These are phyloP conservation scores for Violaceomyces palustris DNA, from an alignment of 1,284 basidiomycete species.

Conservation along the genomic window DNA sequence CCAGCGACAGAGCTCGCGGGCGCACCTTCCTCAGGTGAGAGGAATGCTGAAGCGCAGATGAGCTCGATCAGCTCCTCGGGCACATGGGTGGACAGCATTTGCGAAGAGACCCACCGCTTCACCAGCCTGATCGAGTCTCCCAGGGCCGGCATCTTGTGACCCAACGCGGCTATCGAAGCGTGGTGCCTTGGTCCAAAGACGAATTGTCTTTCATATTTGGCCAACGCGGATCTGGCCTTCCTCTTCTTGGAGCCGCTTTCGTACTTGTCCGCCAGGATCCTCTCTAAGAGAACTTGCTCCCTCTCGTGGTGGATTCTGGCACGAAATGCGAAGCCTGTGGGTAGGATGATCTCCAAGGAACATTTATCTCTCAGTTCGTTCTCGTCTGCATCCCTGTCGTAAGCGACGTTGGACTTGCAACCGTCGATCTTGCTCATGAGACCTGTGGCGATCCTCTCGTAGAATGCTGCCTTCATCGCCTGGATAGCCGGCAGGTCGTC, in stretches of 20 bases:
- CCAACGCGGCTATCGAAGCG: slow-evolving; percentile 71
- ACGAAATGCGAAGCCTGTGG: slow-evolving; percentile 80
- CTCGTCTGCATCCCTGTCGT: slow-evolving; percentile 56
- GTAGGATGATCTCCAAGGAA: slow-evolving; percentile 70
- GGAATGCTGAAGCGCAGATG: slow-evolving; percentile 65
- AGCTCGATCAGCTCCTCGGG: slow-evolving; percentile 77
- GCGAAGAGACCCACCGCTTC: slow-evolving; percentile 86
- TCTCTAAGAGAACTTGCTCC: slow-evolving; percentile 73
- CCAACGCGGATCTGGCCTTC: slow-evolving; percentile 64
- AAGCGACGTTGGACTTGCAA: slow-evolving; percentile 30
- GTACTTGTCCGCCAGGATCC: slow-evolving; percentile 57
- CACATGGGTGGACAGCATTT: slow-evolving; percentile 72
- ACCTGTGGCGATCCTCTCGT: slow-evolving; percentile 40
- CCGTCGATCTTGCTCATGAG: slow-evolving; percentile 26
- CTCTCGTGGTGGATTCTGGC: slow-evolving; percentile 81
- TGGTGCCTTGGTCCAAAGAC: slow-evolving; percentile 78
- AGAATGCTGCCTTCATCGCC: slow-evolving; percentile 87
- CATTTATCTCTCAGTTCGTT: slow-evolving; percentile 62
- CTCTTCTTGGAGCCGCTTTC: slow-evolving; percentile 54
- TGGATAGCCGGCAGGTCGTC: slow-evolving; percentile 89
- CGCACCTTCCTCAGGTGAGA: slow-evolving; percentile 50
- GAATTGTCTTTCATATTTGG: slow-evolving; percentile 67
- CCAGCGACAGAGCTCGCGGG: slow-evolving; percentile 61
- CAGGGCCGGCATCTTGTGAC: slow-evolving; percentile 74
- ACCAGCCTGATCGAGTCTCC: slow-evolving; percentile 77